Percentiles rank a stretch among this genome's conserved stretches.
Evolutionary conservation across 306 rosid species (phyloP).

Genomic region (Ammopiptanthus mongolicus): DNA sequence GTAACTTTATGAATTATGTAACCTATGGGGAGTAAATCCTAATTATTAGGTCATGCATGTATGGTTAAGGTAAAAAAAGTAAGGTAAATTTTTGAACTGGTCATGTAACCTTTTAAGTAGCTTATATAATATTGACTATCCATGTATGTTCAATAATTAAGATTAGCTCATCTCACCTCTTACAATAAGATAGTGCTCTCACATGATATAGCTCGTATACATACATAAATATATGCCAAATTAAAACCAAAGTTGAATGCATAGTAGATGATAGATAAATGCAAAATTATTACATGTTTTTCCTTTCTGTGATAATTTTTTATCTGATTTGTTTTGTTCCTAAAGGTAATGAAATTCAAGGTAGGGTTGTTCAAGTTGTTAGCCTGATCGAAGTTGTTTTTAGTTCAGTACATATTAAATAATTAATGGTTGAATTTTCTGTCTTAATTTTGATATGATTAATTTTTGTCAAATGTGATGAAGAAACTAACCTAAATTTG

Average conservation of each 20-base stretch:
- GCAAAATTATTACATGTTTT: not conserved
- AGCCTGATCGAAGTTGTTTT: not conserved
- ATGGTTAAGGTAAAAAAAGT: not conserved
- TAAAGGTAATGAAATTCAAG: not conserved
- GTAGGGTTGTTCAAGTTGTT: not conserved
- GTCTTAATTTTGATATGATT: conserved; percentile 13
- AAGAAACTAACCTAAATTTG: conserved; percentile 18
- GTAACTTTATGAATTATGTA: not conserved
- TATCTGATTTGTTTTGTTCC: not conserved
- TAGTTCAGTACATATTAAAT: not conserved
- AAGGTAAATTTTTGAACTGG: not conserved
- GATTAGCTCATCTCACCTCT: no score
- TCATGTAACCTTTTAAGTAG: not conserved
- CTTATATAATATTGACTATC: not conserved
- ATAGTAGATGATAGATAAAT: not conserved
- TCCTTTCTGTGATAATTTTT: not conserved
- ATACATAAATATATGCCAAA: not conserved
- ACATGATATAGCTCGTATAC: not conserved
- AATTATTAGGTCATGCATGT: no score
- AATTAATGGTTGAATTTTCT: not conserved
- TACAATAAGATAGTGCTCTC: not conserved
- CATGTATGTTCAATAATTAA: not conserved
- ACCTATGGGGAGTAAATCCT: no score
- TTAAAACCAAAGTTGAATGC: not conserved
- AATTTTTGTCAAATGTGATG: not conserved